These are phyloP conservation scores for Iberis pinnata DNA, from an alignment of 345 rosid genomes.

Conservation along the genomic window DNA sequence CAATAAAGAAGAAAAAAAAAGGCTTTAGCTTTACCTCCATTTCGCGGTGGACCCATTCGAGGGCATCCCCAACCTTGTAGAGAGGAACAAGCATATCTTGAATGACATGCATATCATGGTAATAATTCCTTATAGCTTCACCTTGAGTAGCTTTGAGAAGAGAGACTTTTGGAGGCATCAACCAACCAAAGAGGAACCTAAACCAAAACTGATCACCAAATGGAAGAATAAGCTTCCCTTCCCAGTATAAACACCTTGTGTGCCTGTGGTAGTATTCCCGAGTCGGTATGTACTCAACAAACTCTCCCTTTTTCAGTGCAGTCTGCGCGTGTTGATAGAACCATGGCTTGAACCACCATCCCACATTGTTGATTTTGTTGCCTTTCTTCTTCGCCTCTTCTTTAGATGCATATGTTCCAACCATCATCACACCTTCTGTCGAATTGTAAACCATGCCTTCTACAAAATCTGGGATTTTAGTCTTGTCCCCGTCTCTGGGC, in stretches of 20 bases:
- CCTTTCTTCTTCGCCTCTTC: conserved; percentile 84
- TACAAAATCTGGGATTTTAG: conserved; percentile 80
- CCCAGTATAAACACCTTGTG: conserved; percentile 90
- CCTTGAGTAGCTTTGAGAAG: conserved; percentile 95
- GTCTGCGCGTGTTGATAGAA: conserved; percentile 82
- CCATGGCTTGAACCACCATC: conserved; percentile 98
- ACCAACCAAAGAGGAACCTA: conserved; percentile 80
- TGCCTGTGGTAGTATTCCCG: conserved; percentile 90
- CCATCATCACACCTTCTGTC: conserved; percentile 76
- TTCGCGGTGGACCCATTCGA: conserved; percentile 74
- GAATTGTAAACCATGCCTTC: conserved; percentile 70
- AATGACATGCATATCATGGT: conserved; percentile 87
- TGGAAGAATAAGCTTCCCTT: conserved; percentile 91
- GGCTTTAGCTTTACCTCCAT: conserved; percentile 57
- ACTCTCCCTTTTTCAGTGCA: conserved; percentile 72
- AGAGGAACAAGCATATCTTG: conserved; percentile 97
- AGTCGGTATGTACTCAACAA: conserved; percentile 82
- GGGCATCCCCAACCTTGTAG: conserved; percentile 78
- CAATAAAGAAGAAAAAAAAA: neutral
- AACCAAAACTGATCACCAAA: conserved; percentile 93
- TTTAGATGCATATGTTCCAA: conserved; percentile 71
- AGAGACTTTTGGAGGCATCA: conserved; percentile 97
- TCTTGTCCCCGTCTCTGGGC: conserved; percentile 64
- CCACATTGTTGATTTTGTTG: conserved; percentile 60
- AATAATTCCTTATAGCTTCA: conserved; percentile 79